Percentiles rank a stretch among this genome's conserved stretches.
phyloP scores from a whole-genome alignment of 1,139 yeast species.

The Suhomyces bokatorum region DNA sequence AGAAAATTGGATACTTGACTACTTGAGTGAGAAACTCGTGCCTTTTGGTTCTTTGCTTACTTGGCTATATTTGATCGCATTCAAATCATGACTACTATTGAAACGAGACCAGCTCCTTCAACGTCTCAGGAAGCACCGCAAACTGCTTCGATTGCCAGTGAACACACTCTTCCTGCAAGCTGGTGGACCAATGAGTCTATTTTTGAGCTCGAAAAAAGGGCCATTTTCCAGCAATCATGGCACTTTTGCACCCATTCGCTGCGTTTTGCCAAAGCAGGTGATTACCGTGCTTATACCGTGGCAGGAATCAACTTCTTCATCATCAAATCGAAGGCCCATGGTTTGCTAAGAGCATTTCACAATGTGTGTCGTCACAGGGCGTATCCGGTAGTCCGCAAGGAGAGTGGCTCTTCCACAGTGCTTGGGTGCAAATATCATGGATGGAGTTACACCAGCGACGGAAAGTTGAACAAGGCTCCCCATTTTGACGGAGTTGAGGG shows the following conservation, averaged over 20 bases:
- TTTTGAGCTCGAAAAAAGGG: conserved; percentile 56
- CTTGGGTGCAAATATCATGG: conserved; percentile 65
- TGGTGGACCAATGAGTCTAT: conserved; percentile 65
- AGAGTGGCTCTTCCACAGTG: conserved; percentile 55
- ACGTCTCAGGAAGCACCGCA: conserved; percentile 25
- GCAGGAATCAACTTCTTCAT: conserved; percentile 57
- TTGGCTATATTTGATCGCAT: too few relatives aligned
- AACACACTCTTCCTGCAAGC: conserved; percentile 63
- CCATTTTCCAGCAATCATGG: conserved; percentile 60
- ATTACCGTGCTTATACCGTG: conserved; percentile 50
- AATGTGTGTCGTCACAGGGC: conserved; percentile 67
- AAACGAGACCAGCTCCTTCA: conserved; percentile 18
- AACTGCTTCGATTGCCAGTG: conserved; percentile 40
- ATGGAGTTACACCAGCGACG: conserved; percentile 64
- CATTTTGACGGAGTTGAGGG: conserved; percentile 61
- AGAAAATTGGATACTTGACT: too few relatives aligned
- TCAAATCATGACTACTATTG: conserved; percentile 9
- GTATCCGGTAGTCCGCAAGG: conserved; percentile 58
- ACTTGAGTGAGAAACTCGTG: too few relatives aligned
- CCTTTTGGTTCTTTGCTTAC: too few relatives aligned
- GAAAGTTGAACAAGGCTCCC: conserved; percentile 58
- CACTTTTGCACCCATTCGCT: conserved; percentile 50
- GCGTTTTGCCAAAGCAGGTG: conserved; percentile 57
- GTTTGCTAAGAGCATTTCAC: conserved; percentile 58
- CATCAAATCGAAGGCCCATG: conserved; percentile 51